A percentile compares a stretch with the other conserved stretches of the same genome.
These are phyloP conservation scores for Coniferiporia sulphurascens DNA, from an alignment of 1,284 basidiomycete genomes.

Conservation along the genomic window DNA sequence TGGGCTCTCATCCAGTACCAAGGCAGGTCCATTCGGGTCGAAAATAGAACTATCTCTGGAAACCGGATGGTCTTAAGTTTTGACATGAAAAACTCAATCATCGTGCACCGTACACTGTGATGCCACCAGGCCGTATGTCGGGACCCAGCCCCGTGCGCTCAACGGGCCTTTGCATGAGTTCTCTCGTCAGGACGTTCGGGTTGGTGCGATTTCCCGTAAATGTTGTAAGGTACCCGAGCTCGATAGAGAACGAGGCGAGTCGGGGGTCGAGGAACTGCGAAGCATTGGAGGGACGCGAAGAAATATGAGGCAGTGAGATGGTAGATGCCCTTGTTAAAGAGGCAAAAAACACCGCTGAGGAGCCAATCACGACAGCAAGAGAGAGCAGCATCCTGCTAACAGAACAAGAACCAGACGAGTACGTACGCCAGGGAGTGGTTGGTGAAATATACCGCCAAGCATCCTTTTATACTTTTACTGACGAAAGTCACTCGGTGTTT, in stretches of 20 bases:
- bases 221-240: slow-evolving; percentile 30
- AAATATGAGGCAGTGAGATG: slow-evolving; percentile 18
- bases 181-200: slow-evolving; percentile 30
- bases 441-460: background rate
- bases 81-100: too few relatives aligned
- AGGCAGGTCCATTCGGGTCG: slow-evolving; percentile 25
- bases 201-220: slow-evolving; percentile 31
- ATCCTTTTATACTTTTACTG: background rate
- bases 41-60: slow-evolving; percentile 31
- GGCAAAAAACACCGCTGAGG: background rate
- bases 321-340: background rate
- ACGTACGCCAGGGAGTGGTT: background rate
- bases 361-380: background rate
- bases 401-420: background rate
- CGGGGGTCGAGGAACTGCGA: slow-evolving; percentile 29
- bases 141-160: slow-evolving; percentile 31
- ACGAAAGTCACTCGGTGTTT: background rate
- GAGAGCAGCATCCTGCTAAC: background rate
- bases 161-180: slow-evolving; percentile 30
- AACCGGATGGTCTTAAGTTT: too few relatives aligned
- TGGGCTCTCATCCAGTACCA: slow-evolving; percentile 27
- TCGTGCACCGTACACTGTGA: slow-evolving; percentile 27
- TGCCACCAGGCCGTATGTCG: slow-evolving; percentile 32
- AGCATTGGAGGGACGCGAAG: slow-evolving; percentile 22
- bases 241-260: slow-evolving; percentile 32